phyloP scores from a whole-genome alignment of 805 yeast genomes.

The Barnettozyma vustinii region DNA sequence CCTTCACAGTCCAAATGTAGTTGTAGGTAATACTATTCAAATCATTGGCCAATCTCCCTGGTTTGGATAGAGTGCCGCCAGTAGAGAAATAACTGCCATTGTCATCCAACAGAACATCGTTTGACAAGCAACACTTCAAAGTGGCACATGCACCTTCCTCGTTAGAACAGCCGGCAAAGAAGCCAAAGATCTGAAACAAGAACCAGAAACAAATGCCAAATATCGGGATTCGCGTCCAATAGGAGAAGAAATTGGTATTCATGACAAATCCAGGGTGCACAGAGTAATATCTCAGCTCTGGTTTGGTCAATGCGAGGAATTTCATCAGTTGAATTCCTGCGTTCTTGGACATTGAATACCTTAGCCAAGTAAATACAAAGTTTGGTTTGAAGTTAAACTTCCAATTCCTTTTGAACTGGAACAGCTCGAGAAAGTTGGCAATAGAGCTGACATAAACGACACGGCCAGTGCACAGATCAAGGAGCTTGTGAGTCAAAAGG shows the following conservation, averaged over 20 bases:
- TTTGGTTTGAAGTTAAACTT: constrained; percentile 58
- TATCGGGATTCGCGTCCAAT: constrained; percentile 73
- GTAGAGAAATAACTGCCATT: constrained; percentile 68
- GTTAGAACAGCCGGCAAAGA: constrained; percentile 61
- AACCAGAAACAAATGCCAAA: constrained; percentile 75
- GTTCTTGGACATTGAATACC: constrained; percentile 74
- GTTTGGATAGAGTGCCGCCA: constrained; percentile 49
- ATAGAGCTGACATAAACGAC: constrained; percentile 60
- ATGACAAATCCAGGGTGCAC: constrained; percentile 87
- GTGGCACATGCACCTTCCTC: constrained; percentile 70
- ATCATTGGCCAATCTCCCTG: constrained; percentile 54
- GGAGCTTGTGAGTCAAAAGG: constrained; percentile 54
- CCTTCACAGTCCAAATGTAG: constrained; percentile 75
- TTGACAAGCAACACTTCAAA: constrained; percentile 55
- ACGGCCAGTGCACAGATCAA: constrained; percentile 36
- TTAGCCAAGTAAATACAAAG: constrained; percentile 65
- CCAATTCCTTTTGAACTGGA: constrained; percentile 41
- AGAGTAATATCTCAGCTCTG: constrained; percentile 55
- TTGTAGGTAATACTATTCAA: constrained; percentile 58
- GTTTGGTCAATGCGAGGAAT: constrained; percentile 58
- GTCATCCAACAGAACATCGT: constrained; percentile 34
- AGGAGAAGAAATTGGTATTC: constrained; percentile 69
- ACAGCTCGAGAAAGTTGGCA: constrained; percentile 49
- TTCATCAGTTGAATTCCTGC: constrained; percentile 72
- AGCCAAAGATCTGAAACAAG: constrained; percentile 63